Evolutionary conservation across 2,329 filamentous ascomycete genomes (phyloP), one percentile per base, ranked within the genome.

Genomic region (Laburnicola sp.): DNA sequence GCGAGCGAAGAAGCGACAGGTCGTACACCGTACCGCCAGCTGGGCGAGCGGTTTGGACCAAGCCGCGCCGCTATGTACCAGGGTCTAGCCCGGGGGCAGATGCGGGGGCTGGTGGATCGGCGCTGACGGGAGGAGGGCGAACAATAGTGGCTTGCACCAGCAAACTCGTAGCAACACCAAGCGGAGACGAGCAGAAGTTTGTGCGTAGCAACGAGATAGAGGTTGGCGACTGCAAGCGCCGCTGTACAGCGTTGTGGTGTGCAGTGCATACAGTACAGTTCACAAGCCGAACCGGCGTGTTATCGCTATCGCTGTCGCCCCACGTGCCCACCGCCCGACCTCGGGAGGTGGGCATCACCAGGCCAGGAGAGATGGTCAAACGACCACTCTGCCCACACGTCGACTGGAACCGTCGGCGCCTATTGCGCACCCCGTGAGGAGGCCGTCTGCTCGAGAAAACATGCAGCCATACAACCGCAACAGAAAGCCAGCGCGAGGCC

Each of bases 221-320:
- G 16, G 16, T 16, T 16, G 16, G 16, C 16, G 16, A 23, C 16
- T 35, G 23, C 10, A 22, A 28, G 5, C 5, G 32, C 11, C 26
- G 8, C 4, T 22, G 43, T 23, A 30, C 25, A 45, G 43, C 34
- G 16, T 16, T 16, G 16, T 16, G 16, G 16, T 16, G 16, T 16
- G 16, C 16, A 16, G 16, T 16, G 16, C 16, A 16, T 16, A 16
- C 16, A 16, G 16, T 16, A 16, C 16, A 16, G 16, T 16, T 16
- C 16, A 16, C 16, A 35, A 53, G 10, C 16, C 32, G 16, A 8
- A 26, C 16, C n/a, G 11, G 6, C 5, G 22, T 11, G 34, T 45
- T 57, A 49, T 53, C 48, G 27, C 38, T 54, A 54, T 54, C 52
- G 54, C 36, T 52, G 47, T 34, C 49, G 49, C 42, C 25, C 53